Percentiles rank a stretch among this genome's conserved stretches.
These are phyloP conservation scores for Phytophthora cryptogea DNA, from an alignment of 352 stramenopile species.

Conservation along the genomic window DNA sequence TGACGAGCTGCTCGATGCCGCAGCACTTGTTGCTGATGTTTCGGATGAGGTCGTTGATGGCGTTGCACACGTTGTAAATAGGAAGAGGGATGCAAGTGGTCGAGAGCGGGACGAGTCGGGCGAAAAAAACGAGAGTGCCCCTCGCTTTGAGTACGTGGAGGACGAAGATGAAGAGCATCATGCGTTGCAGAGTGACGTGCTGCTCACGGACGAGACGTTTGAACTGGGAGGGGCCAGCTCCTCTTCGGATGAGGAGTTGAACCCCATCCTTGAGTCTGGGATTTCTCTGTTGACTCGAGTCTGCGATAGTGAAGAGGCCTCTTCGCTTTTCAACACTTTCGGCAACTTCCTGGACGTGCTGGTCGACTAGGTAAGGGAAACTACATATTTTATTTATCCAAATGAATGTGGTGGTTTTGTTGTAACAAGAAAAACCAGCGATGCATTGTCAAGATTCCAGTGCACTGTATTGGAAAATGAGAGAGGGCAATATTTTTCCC, in stretches of 20 bases:
- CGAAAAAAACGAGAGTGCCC: slow-evolving; percentile 7
- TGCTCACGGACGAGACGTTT: slow-evolving; percentile 26
- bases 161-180: slow-evolving; percentile 19
- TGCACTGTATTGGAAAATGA: no score
- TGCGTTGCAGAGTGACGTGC: not conserved
- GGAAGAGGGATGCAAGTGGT: slow-evolving; percentile 3
- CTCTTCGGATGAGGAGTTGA: slow-evolving; percentile 26
- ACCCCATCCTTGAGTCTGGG: slow-evolving; percentile 44
- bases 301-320: slow-evolving; percentile 63
- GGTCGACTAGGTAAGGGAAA: slow-evolving; percentile 40
- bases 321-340: slow-evolving; percentile 72
- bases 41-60: slow-evolving; percentile 57
- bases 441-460: no score
- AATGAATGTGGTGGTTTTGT: not conserved
- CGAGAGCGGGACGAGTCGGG: slow-evolving; percentile 9
- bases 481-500: no score
- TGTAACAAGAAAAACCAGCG: not conserved
- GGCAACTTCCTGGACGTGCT: slow-evolving; percentile 73
- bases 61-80: slow-evolving; percentile 28
- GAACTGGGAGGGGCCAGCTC: slow-evolving; percentile 16
- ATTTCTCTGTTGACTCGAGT: slow-evolving; percentile 60
- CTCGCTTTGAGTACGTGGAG: slow-evolving; percentile 47
- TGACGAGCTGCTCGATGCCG: slow-evolving; percentile 64
- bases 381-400: slow-evolving; percentile 2
- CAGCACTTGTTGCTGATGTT: slow-evolving; percentile 60